These are phyloP conservation scores for Austroboletus festivus DNA, from an alignment of 768 basidiomycete genomes.

Conservation along the genomic window DNA sequence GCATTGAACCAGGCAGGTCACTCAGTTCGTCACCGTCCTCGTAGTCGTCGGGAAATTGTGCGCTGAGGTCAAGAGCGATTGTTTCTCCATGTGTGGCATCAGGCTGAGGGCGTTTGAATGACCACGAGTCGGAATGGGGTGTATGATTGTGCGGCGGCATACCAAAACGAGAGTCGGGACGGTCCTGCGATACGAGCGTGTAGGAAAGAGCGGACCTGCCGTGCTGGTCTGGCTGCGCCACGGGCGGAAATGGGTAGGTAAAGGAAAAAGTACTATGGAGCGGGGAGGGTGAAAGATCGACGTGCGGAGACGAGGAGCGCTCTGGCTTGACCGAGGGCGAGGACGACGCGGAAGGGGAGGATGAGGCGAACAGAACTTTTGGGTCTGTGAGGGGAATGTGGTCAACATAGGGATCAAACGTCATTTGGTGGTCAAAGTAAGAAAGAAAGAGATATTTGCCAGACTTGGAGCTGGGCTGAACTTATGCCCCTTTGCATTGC, in stretches of 20 bases:
- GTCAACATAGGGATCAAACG: slow-evolving; percentile 25
- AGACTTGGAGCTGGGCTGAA: not conserved
- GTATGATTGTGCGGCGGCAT: slow-evolving; percentile 23
- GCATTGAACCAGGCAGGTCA: slow-evolving; percentile 36
- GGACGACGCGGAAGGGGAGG: slow-evolving; percentile 6
- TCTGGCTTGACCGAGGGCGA: slow-evolving; percentile 30
- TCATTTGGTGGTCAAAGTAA: slow-evolving; percentile 11
- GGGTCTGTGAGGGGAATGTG: slow-evolving; percentile 13
- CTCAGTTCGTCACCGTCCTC: slow-evolving; percentile 57
- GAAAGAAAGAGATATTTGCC: not conserved
- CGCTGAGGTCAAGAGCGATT: slow-evolving; percentile 24
- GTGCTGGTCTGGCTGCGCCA: not conserved
- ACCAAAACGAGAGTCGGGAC: slow-evolving; percentile 23
- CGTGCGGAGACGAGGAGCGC: slow-evolving; percentile 20
- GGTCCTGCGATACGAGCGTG: not conserved
- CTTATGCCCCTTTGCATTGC: slow-evolving; percentile 12
- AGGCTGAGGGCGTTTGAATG: slow-evolving; percentile 15
- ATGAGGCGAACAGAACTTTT: not conserved
- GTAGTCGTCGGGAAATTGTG: slow-evolving; percentile 58
- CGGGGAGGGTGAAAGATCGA: slow-evolving; percentile 22
- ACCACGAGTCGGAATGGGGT: slow-evolving; percentile 21
- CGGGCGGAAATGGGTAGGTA: slow-evolving; percentile 12
- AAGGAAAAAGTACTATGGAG: slow-evolving; percentile 20
- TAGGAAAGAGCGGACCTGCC: not conserved
- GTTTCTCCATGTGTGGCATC: slow-evolving; percentile 5